Evolutionary conservation across 345 rosid genomes (phyloP).

Genomic region (Brassica nigra): DNA sequence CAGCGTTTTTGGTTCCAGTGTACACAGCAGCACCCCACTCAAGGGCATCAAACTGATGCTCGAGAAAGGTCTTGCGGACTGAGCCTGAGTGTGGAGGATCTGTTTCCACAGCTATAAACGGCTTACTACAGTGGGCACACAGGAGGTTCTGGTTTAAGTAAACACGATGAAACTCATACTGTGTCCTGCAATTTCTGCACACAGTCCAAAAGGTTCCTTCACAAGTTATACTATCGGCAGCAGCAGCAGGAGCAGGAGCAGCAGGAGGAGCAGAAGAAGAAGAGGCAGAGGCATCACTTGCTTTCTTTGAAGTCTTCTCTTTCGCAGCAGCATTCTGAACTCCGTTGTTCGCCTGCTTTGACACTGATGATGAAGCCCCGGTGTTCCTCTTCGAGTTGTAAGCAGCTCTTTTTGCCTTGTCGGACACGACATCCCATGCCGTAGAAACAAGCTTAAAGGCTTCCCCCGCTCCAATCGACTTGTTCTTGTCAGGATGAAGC

Average conservation of each 20-base stretch:
- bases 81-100: conserved; percentile 61
- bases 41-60: conserved; percentile 45
- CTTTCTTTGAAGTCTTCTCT: conserved; percentile 50
- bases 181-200: conserved; percentile 65
- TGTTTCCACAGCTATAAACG: conserved; percentile 69
- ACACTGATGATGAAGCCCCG: conserved; percentile 42
- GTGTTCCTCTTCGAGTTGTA: conserved; percentile 54
- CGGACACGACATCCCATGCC: conserved; percentile 66
- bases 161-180: conserved; percentile 62
- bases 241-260: background rate
- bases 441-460: conserved; percentile 64
- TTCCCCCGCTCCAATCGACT: conserved; percentile 65
- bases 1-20: conserved; percentile 46
- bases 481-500: conserved; percentile 76
- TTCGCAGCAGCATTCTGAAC: conserved; percentile 44
- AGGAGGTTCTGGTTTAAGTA: conserved; percentile 67
- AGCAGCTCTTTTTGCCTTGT: conserved; percentile 52
- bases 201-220: conserved; percentile 69
- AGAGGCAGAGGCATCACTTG: conserved; percentile 32
- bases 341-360: conserved; percentile 38
- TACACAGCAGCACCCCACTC: conserved; percentile 40
- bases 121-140: conserved; percentile 65
- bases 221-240: conserved; percentile 8
- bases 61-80: conserved; percentile 52
- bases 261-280: conserved; percentile 14